Base-by-base conservation (phyloP, 2,329 filamentous ascomycete species). In the Arthroderma sp. region DNA sequence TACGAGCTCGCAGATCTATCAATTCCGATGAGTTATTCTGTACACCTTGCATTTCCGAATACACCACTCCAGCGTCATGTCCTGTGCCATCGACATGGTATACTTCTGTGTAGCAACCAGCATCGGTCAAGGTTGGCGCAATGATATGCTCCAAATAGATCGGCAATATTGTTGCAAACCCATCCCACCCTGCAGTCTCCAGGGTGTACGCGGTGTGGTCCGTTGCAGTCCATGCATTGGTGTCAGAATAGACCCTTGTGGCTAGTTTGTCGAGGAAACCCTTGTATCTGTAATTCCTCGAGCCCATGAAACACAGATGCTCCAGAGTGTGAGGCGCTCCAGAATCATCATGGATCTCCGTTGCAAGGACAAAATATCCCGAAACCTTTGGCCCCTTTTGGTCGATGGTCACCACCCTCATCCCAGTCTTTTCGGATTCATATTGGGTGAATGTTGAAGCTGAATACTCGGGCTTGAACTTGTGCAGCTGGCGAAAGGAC, bases 21-120 rank as follows among this genome's bases (percentile, higher is more conserved):
- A 96, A 77, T 61, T 94, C 86, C 5, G 74, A 71, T 52, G 83
- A 80, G 43, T 78, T 81, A 59, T 94, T 94, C 59, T 96, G 84
- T 2, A 94, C 80, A 27, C 81, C 91, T 65, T 98, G 91, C 91
- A 98, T 98, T 65, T 98, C 91, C 0, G 89, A 95, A 65, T 98
- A 98, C 6, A 98, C 91, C 1, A 95, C 88, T 50, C 87, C 91
- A 36, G 91, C 91, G 72, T 98, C 91, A 51, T 96, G 83, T 46
- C 91, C 91, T 53, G 85, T 79, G 10, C 86, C 89, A 59, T 98
- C 86, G 45, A 98, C 77, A 61, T 98, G 91, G 67, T 94, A 87
- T 1, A 98, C 91, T 63, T 98, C 91, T 2, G 91, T 98, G 52
- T 89, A 82, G 60, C 93, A 95, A 7, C 80, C 86, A 45, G 88